Evolutionary conservation across 345 rosid species (phyloP), one percentile per base, ranked within the genome.

Genomic region (Pseudoturritis turrita): DNA sequence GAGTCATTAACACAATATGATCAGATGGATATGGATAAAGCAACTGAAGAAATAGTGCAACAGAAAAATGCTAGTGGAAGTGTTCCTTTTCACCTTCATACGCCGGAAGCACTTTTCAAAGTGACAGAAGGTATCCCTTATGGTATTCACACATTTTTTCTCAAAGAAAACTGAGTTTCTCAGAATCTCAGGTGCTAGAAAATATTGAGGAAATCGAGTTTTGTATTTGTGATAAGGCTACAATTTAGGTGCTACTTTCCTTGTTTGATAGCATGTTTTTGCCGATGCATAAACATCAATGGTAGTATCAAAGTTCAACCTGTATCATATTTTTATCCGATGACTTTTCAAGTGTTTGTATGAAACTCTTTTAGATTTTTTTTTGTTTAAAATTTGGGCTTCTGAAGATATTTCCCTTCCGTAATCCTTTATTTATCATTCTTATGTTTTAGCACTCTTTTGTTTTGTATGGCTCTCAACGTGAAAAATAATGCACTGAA

Each of bases 1-100:
- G 91, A 80, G 74, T 75, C 84, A 66, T 59, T 65, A 68, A 68
- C 86, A 64, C 92, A 84, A 58, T 81, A 85, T 36, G 97, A 91
- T 74, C 90, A 89, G 73, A 94, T 91, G 97, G 97, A 94, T 46
- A 75, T 94, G 71, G 96, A 80, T 73, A 89, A 85, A 83, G 88
- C 84, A 54, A 81, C 70, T 26, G 90, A 88, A 77, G 97, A 87
- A 82, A 70, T 87, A 52, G 86, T 91, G 80, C 87, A 88, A 23
- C 81, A 82, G 68, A 89, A 82, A 81, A 81, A 41, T 79, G 89
- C 89, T 23, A 78, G 80, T 54, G 83, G 83, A 74, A 83, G 70
- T 39, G 73, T 85, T 77, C 71, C 98, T 79, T 94, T 94, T 75
- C 97, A 94, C 76, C 93, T 95, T 71, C 97, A 95, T 81, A 80